phyloP scores from a whole-genome alignment of 2,329 filamentous ascomycete genomes.

The Chalara sp. region DNA sequence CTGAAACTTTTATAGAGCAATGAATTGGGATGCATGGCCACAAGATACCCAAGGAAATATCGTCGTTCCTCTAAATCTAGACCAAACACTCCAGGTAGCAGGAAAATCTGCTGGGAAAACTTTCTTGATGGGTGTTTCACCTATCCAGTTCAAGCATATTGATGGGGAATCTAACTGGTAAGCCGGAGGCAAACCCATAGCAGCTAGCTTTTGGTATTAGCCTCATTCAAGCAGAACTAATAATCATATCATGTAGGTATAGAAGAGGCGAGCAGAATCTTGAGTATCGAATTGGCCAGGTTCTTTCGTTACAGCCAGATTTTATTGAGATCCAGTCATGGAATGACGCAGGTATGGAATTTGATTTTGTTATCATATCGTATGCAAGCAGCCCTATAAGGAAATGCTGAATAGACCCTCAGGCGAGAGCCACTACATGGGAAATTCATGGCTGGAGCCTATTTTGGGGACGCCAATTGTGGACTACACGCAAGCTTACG shows the following conservation, averaged over 20 bases:
- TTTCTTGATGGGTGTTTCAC: constrained; percentile 33
- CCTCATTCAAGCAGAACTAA: constrained; percentile 9
- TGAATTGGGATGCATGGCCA: constrained; percentile 15
- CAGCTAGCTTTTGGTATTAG: constrained; percentile 4
- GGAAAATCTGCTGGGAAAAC: constrained; percentile 26
- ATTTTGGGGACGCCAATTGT: constrained; percentile 21
- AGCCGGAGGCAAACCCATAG: background rate
- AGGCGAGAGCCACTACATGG: constrained; percentile 34
- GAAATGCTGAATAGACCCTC: too few species aligned
- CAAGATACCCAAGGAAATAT: constrained; percentile 6
- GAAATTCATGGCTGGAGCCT: constrained; percentile 30
- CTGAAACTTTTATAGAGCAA: background rate
- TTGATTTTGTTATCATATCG: too few species aligned
- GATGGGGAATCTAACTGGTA: background rate
- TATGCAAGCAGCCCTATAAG: too few species aligned
- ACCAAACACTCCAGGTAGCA: constrained; percentile 23
- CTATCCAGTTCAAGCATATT: constrained; percentile 32
- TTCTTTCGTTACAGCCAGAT: constrained; percentile 29
- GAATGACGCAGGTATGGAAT: constrained; percentile 27
- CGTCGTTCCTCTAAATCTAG: constrained; percentile 15
- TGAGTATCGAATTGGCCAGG: constrained; percentile 24
- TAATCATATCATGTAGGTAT: constrained; percentile 21
- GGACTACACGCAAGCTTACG: constrained; percentile 25
- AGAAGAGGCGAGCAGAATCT: constrained; percentile 32
- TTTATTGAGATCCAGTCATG: constrained; percentile 34